These are phyloP conservation scores for Lycium ferocissimum DNA, from an alignment of 257 asterid genomes.

Conservation along the genomic window DNA sequence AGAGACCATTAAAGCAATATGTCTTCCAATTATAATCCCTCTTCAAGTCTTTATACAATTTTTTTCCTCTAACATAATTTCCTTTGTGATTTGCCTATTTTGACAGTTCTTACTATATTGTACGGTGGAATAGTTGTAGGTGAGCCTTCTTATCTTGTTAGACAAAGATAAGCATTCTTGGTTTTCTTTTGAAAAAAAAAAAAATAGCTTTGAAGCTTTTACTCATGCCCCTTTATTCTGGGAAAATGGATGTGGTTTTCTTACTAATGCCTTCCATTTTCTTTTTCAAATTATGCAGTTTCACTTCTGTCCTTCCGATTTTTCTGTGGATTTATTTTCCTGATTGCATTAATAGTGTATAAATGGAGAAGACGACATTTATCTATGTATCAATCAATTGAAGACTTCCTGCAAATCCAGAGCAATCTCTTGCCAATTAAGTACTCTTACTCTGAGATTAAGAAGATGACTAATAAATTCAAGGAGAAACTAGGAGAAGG, in stretches of 20 bases:
- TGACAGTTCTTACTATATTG: slow-evolving; percentile 9
- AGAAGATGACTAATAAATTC: slow-evolving; percentile 54
- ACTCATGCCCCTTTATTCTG: not conserved
- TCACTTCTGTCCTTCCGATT: slow-evolving; percentile 35
- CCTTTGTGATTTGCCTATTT: slow-evolving; percentile 6
- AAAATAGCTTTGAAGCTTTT: not conserved
- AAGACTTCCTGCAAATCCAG: slow-evolving; percentile 47
- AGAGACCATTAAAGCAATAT: not conserved
- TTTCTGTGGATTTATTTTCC: slow-evolving; percentile 43
- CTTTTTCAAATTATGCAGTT: not conserved
- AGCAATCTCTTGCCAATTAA: slow-evolving; percentile 50
- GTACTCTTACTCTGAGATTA: slow-evolving; percentile 51
- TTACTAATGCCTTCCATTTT: not conserved
- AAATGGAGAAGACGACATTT: slow-evolving; percentile 42
- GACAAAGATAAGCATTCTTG: slow-evolving; percentile 16
- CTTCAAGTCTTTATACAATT: not conserved
- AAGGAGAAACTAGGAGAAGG: slow-evolving; percentile 57
- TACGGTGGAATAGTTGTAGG: slow-evolving; percentile 20
- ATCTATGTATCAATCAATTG: slow-evolving; percentile 45
- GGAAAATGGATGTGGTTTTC: slow-evolving; percentile 10
- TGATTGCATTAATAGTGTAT: slow-evolving; percentile 42
- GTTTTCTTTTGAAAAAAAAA: too few relatives aligned
- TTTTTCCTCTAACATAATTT: not conserved
- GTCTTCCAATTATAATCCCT: not conserved
- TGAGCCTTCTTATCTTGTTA: slow-evolving; percentile 13